Evolutionary conservation across 1,284 basidiomycete species (phyloP).

Genomic region (Puccinia horiana): DNA sequence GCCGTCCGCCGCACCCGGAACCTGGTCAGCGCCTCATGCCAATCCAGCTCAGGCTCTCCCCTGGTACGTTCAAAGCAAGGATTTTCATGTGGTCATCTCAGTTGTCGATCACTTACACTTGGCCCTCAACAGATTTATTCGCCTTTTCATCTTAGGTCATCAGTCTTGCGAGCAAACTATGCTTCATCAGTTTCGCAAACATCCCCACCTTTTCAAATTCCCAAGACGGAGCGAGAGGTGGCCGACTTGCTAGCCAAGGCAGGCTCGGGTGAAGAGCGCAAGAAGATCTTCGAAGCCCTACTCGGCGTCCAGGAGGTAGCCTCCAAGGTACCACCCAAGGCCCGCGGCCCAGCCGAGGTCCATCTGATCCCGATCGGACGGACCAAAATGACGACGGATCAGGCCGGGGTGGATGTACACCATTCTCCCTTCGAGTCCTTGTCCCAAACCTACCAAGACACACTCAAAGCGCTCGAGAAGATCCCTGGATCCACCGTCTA

Average conservation of each 20-base stretch:
- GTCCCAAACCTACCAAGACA: slow-evolving; percentile 73
- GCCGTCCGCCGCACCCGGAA: not conserved
- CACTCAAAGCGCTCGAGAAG: slow-evolving; percentile 69
- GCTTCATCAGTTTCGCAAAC: slow-evolving; percentile 7
- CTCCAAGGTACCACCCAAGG: not conserved
- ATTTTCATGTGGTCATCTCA: not conserved
- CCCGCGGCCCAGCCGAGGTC: not conserved
- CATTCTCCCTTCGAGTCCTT: slow-evolving; percentile 60
- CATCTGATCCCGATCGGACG: slow-evolving; percentile 42
- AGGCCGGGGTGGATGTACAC: slow-evolving; percentile 33
- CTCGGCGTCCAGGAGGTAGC: slow-evolving; percentile 12
- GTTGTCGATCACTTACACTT: not conserved
- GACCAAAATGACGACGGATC: slow-evolving; percentile 8
- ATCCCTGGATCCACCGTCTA: slow-evolving; percentile 83
- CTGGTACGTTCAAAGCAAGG: not conserved
- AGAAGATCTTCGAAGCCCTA: slow-evolving; percentile 16
- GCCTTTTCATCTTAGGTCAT: not conserved
- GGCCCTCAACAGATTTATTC: not conserved
- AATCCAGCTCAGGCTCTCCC: not conserved
- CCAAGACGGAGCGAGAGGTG: slow-evolving; percentile 31
- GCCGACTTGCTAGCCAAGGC: slow-evolving; percentile 27
- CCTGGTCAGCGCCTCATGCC: not conserved
- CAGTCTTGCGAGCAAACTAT: not conserved
- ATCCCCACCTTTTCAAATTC: slow-evolving; percentile 1
- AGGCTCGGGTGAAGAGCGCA: slow-evolving; percentile 7